Conservation (phyloP, 306 rosid genomes). For the Mimosa bimucronata region DNA sequence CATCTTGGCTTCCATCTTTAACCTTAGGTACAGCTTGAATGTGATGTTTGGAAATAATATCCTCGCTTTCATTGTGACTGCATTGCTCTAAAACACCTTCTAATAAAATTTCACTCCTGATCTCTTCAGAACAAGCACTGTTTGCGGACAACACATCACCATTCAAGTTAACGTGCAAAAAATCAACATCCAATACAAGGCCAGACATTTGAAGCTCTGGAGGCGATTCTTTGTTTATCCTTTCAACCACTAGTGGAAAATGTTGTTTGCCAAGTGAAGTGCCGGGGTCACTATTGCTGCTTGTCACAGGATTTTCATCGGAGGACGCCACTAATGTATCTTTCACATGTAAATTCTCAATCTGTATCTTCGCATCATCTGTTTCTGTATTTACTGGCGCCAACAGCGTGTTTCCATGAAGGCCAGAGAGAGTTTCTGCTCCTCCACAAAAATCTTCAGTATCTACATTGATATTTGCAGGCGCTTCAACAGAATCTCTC, state of each 20-base stretch:
- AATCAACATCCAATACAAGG: slow-evolving; percentile 37
- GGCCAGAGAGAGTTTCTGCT: slow-evolving; percentile 35
- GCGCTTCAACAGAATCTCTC: slow-evolving; percentile 26
- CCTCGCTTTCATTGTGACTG: slow-evolving; percentile 27
- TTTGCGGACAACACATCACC: slow-evolving; percentile 37
- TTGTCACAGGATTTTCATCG: slow-evolving; percentile 25
- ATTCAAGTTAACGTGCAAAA: slow-evolving; percentile 29
- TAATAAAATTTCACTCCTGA: slow-evolving; percentile 28
- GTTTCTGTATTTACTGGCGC: slow-evolving; percentile 34
- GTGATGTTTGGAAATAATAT: slow-evolving; percentile 33
- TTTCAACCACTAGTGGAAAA: slow-evolving; percentile 27
- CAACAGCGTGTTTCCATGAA: slow-evolving; percentile 7
- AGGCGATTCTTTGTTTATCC: slow-evolving; percentile 36
- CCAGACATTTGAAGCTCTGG: slow-evolving; percentile 42
- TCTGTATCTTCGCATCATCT: slow-evolving; percentile 24
- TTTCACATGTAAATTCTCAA: slow-evolving; percentile 35
- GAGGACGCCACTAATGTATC: slow-evolving; percentile 33
- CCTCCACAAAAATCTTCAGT: neutral
- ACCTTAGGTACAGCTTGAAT: slow-evolving; percentile 34
- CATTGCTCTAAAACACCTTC: slow-evolving; percentile 38
- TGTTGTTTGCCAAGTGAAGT: slow-evolving; percentile 27
- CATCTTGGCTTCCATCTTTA: slow-evolving; percentile 36
- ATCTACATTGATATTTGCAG: slow-evolving; percentile 29
- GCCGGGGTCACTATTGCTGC: slow-evolving; percentile 23
- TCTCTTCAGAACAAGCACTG: slow-evolving; percentile 43